Conservation (phyloP, 495 filamentous ascomycete species). For the Podospora anserina region DNA sequence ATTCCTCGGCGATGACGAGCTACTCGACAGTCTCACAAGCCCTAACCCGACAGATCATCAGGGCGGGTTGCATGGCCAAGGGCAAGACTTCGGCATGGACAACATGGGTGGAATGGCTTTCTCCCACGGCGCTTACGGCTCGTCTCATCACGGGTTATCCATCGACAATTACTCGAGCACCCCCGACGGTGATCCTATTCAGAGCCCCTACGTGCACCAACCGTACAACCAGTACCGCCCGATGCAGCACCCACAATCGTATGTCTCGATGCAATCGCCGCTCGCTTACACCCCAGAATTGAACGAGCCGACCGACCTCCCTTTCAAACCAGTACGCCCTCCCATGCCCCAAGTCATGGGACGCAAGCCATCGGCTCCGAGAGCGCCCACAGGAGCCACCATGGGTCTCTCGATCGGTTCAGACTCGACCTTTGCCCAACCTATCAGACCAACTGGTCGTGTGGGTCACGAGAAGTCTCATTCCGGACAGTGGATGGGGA, state of each 20-base stretch:
- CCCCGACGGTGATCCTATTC: conserved; percentile 81
- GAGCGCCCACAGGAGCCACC: conserved; percentile 66
- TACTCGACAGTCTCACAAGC: conserved; percentile 56
- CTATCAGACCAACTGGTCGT: conserved; percentile 59
- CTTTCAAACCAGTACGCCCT: conserved; percentile 52
- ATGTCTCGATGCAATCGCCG: conserved; percentile 49
- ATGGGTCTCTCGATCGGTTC: conserved; percentile 40
- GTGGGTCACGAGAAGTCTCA: conserved; percentile 76
- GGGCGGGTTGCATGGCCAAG: conserved; percentile 46
- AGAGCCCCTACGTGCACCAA: conserved; percentile 77
- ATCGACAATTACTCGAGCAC: conserved; percentile 70
- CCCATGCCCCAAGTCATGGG: conserved; percentile 60
- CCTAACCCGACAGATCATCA: conserved; percentile 41
- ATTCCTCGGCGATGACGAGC: conserved; percentile 62
- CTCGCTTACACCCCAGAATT: conserved; percentile 53
- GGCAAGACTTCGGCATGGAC: conserved; percentile 48
- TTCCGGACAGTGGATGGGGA: conserved; percentile 74
- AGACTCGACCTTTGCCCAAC: conserved; percentile 60
- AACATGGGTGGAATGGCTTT: conserved; percentile 46
- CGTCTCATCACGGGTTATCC: conserved; percentile 42
- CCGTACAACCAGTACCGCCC: conserved; percentile 65
- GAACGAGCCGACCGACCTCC: conserved; percentile 53
- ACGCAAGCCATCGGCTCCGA: conserved; percentile 63
- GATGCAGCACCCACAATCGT: conserved; percentile 57
- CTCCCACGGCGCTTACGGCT: conserved; percentile 45